Evolutionary conservation across 805 yeast genomes (phyloP).

Genomic region (Metschnikowia sp.): DNA sequence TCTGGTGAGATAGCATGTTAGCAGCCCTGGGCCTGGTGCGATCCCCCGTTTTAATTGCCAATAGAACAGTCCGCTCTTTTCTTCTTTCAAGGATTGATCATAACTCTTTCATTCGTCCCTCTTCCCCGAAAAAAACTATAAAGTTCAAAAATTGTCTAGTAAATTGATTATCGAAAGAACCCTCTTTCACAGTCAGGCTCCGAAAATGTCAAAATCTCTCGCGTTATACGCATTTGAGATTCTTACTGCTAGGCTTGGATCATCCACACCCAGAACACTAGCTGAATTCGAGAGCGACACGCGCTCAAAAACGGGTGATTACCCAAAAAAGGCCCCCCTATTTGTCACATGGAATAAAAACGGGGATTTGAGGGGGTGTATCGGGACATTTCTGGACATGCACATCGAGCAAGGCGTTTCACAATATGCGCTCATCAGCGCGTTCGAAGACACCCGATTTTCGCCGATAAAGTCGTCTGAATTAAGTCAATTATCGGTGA

Average conservation of each 20-base stretch:
- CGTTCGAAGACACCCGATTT: constrained; percentile 78
- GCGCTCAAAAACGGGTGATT: constrained; percentile 4
- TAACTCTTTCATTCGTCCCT: too few species aligned
- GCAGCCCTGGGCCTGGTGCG: too few species aligned
- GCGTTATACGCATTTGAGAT: constrained; percentile 39
- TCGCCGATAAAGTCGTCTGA: constrained; percentile 58
- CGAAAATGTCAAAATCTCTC: constrained; percentile 33
- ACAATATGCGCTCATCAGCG: constrained; percentile 58
- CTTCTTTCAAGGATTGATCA: too few species aligned
- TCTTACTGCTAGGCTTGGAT: constrained; percentile 20
- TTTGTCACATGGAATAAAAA: constrained; percentile 84
- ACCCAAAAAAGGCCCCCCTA: constrained; percentile 45
- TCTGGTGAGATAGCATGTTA: too few species aligned
- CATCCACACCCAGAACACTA: constrained; percentile 9
- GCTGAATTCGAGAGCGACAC: constrained; percentile 8
- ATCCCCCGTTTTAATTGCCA: too few species aligned
- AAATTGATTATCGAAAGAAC: too few species aligned
- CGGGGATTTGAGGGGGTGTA: constrained; percentile 75
- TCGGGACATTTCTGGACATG: constrained; percentile 74
- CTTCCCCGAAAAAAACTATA: too few species aligned
- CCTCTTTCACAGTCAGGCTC: neutral
- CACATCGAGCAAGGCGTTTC: constrained; percentile 56
- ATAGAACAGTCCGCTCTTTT: too few species aligned
- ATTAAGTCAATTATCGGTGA: constrained; percentile 49
- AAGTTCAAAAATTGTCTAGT: too few species aligned